These are phyloP conservation scores for Aureobasidium namibiae DNA, from an alignment of 2,329 filamentous ascomycete genomes.

Conservation along the genomic window DNA sequence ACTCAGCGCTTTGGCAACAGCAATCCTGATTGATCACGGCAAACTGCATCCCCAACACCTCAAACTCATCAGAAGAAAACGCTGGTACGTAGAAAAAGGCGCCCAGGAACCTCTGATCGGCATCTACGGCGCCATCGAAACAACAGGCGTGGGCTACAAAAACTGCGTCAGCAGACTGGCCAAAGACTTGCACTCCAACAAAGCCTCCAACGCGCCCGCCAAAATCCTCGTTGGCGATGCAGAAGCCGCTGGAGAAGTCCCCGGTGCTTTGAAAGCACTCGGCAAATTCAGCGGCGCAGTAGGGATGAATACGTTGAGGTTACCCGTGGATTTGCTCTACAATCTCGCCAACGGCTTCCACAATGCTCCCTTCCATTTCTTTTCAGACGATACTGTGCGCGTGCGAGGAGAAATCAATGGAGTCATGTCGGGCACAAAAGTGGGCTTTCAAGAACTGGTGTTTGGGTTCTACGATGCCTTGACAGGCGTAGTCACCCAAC, in stretches of 20 bases:
- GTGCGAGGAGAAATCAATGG: conserved; percentile 56
- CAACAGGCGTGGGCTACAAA: conserved; percentile 1
- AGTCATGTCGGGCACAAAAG: conserved; percentile 47
- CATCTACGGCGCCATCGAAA: neutral
- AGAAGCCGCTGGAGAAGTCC: neutral
- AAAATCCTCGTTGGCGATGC: neutral
- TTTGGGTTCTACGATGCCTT: conserved; percentile 44
- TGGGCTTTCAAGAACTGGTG: conserved; percentile 5
- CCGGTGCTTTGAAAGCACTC: neutral
- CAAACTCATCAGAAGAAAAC: neutral
- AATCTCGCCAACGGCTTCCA: conserved; percentile 59
- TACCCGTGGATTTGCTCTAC: conserved; percentile 1
- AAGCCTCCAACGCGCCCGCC: neutral
- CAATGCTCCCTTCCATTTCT: conserved; percentile 59
- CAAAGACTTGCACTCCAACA: neutral
- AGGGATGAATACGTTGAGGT: neutral
- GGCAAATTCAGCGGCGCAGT: neutral
- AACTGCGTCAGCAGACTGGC: neutral
- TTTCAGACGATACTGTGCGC: conserved; percentile 58
- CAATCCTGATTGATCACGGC: neutral
- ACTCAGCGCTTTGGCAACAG: conserved; percentile 61
- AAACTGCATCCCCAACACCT: conserved; percentile 1
- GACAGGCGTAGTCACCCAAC: conserved; percentile 54
- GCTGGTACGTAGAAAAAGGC: conserved; percentile 11
- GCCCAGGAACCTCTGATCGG: conserved; percentile 8